Conservation (phyloP, 768 basidiomycete genomes). For the Clavulina sp. region DNA sequence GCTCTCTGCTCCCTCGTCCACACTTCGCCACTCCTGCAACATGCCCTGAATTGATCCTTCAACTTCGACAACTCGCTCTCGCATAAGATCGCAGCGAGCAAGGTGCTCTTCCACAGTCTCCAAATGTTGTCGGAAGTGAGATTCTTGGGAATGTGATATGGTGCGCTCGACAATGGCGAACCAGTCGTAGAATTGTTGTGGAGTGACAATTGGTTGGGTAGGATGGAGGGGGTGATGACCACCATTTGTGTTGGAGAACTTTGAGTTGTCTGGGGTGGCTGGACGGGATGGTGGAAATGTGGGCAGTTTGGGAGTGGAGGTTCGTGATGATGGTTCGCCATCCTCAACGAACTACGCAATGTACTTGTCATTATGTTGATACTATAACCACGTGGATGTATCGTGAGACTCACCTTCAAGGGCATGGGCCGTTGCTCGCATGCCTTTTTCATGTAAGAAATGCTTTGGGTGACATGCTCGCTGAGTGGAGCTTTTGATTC, state of each 20-base stretch:
- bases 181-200: conserved; percentile 97
- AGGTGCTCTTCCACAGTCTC: conserved; percentile 59
- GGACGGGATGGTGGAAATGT: conserved; percentile 18
- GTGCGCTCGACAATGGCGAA: conserved; percentile 77
- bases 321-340: conserved; percentile 22
- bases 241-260: conserved; percentile 2
- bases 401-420: conserved; percentile 56
- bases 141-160: conserved; percentile 85
- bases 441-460: conserved; percentile 42
- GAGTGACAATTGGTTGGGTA: conserved; percentile 62
- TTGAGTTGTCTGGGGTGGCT: conserved; percentile 7
- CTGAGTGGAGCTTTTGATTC: conserved; percentile 62
- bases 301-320: conserved; percentile 27
- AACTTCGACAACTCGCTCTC: conserved; percentile 55
- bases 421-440: conserved; percentile 49
- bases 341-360: conserved; percentile 27
- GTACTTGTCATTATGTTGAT: conserved; percentile 6
- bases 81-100: conserved; percentile 54
- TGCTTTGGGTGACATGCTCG: conserved; percentile 49
- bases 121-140: conserved; percentile 77
- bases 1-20: conserved; percentile 85
- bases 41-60: conserved; percentile 62
- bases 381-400: not conserved
- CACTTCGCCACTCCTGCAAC: conserved; percentile 68
- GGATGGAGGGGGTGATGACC: conserved; percentile 42